These are phyloP conservation scores for Phaeophleospora eucalypticola DNA, from an alignment of 2,329 filamentous ascomycete genomes.

Conservation along the genomic window DNA sequence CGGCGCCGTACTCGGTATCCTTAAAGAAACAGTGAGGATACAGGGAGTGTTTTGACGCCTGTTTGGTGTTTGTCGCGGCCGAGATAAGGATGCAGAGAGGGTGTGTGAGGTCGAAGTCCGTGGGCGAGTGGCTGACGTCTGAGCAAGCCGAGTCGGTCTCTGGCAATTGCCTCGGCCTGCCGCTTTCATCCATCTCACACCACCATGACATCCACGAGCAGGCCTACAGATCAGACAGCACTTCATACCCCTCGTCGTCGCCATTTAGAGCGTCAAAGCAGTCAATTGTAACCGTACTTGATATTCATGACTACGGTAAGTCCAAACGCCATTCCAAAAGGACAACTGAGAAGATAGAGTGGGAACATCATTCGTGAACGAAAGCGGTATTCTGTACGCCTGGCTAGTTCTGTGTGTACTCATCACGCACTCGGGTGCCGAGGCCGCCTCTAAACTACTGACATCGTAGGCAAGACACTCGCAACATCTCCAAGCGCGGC, in stretches of 20 bases:
- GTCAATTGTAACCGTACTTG: too few species aligned
- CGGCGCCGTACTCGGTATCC: neutral
- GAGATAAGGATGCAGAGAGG: neutral
- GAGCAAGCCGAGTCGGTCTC: neutral
- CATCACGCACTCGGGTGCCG: conserved; percentile 3
- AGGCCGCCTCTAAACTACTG: neutral
- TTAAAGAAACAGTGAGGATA: too few species aligned
- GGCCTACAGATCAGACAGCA: too few species aligned
- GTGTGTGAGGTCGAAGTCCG: too few species aligned
- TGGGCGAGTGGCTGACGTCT: too few species aligned
- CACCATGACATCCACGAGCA: neutral
- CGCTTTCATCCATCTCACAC: neutral
- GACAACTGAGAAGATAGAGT: neutral
- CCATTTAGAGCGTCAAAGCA: too few species aligned
- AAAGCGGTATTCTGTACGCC: conserved; percentile 4
- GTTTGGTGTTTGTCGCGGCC: neutral
- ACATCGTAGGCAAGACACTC: neutral
- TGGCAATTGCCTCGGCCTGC: neutral
- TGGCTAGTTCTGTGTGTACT: conserved; percentile 9
- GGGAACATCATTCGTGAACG: conserved; percentile 1
- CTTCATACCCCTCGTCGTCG: too few species aligned
- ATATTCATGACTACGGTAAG: too few species aligned
- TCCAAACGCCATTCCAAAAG: too few species aligned
- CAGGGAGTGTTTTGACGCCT: too few species aligned
- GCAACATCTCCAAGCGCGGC: neutral